Base-by-base conservation (phyloP, 371 early-diverging fungal species). In the Syncephalastrum monosporum region DNA sequence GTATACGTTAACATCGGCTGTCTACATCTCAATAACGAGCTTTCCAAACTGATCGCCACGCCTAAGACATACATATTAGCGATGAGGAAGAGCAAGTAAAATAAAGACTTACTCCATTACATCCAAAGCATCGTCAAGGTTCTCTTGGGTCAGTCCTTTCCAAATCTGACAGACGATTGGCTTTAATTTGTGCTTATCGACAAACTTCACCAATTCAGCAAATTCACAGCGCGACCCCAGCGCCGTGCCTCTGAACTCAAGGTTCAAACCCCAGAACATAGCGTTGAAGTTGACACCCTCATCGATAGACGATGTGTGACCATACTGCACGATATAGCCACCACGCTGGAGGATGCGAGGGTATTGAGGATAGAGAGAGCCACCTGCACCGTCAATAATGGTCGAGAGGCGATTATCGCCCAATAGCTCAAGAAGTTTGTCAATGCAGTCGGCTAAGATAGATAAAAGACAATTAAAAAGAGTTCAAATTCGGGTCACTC, bases 311-410 rank as follows among this genome's bases (percentile, higher is more conserved):
- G 38, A 33, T 8, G 38, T 33, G 10, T 33, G 38, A 33, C 38
- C 38, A 33, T 33, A 33, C 10, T 33, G 38, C 38, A 33, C 38
- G 38, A 33, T 33, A 33, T 33, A 33, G 7, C 38, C 38, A 33
- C 38, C 38, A 8, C 38, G 38, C 38, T 33, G 38, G 38, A 33
- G 38, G 38, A 33, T 33, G 38, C 38, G 38, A 33, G 68, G 71
- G 46, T 74, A 75, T 1, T 61, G 47, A 29, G 62, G 60, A 65
- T 77, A 72, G 5, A 79, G 66, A 6, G 75, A 74, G 16, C 89
- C 89, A 23, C 86, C 85, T 17, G 88, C 86, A 23, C 91, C 87
- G 61, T 90, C 91, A 50, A 90, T 76, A 13, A 90, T 74, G 16
- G 82, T 72, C 25, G 82, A 75, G 41, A 86, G 62, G 6, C 45